Evolutionary conservation across 1,284 basidiomycete genomes (phyloP), one percentile per base, ranked within the genome.

Genomic region (Athelia sp.): DNA sequence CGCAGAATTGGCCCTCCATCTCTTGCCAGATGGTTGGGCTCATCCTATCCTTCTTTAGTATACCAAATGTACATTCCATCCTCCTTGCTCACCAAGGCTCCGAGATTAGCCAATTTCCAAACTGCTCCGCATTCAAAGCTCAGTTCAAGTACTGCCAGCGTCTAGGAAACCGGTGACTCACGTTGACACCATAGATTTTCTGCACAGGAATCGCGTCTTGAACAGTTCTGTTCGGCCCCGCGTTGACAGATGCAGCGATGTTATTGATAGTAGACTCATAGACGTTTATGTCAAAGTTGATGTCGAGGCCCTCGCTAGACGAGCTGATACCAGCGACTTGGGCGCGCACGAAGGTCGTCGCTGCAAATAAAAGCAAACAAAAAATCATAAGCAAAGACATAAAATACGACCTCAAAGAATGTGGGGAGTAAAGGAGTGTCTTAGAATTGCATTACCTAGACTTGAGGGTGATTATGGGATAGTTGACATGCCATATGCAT

Each of bases 111-210:
- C 43, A 44, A n/a, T 44, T 44, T n/a, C 43, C 43, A 21, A 44
- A 17, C 43, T 44, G 22, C 15, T 9, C 15, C 8, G n/a, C 36
- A 29, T 29, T 29, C 13, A 29, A 29, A 6, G 6, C 26, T 13
- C 26, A 6, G n/a, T n/a, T n/a, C n/a, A n/a, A n/a, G n/a, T n/a
- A n/a, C n/a, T n/a, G n/a, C n/a, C n/a, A n/a, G n/a, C n/a, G n/a
- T n/a, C n/a, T n/a, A n/a, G n/a, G n/a, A n/a, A n/a, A n/a, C n/a
- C n/a, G n/a, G n/a, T n/a, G 21, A 44, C 19, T 44, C 23, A 44
- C 43, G 22, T 44, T 44, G n/a, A 44, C 43, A 19, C 43, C 43
- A 24, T 44, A 44, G 4, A 44, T n/a, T 11, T 22, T 44, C 19
- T 44, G 6, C 19, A 44, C 43, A 8, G 43, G 43, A n/a, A 40